Evolutionary conservation across 2,329 filamentous ascomycete species (phyloP).

Genomic region (Cladophialophora psammophila): DNA sequence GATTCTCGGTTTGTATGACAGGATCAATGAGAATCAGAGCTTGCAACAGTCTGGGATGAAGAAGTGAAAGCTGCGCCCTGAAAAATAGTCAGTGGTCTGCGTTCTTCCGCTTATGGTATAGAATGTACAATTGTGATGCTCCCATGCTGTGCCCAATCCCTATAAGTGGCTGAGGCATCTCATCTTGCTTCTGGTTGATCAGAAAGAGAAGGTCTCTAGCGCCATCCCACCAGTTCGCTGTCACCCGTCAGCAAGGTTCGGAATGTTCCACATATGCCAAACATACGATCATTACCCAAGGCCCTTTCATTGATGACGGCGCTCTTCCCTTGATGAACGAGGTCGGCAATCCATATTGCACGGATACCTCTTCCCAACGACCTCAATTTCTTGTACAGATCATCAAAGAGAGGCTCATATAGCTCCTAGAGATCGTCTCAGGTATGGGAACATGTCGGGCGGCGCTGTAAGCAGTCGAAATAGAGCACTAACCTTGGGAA

Average conservation of each 20-base stretch:
- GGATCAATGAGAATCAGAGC: conserved; percentile 77
- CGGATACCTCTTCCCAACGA: conserved; percentile 72
- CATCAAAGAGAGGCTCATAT: conserved; percentile 91
- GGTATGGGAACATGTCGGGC: not conserved
- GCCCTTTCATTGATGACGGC: conserved; percentile 76
- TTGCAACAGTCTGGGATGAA: conserved; percentile 78
- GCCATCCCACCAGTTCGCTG: conserved; percentile 86
- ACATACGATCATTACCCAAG: conserved; percentile 83
- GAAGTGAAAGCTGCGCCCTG: conserved; percentile 32
- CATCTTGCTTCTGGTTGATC: conserved; percentile 79
- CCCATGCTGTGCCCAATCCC: conserved; percentile 92
- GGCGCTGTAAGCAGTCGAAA: not conserved
- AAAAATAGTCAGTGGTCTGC: conserved; percentile 14
- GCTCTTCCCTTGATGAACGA: conserved; percentile 83
- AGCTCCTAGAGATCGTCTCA: conserved; percentile 68
- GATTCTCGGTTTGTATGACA: conserved; percentile 39
- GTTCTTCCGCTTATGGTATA: not conserved
- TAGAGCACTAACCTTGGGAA: conserved; percentile 73
- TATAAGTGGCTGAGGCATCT: conserved; percentile 82
- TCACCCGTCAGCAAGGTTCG: conserved; percentile 37
- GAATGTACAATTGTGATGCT: conserved; percentile 67
- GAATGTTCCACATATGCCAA: not conserved
- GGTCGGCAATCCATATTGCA: conserved; percentile 88
- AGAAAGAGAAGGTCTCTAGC: conserved; percentile 83
- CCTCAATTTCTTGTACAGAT: conserved; percentile 69